These are phyloP conservation scores for Phytopythium vexans DNA, from an alignment of 352 stramenopile species.

Conservation along the genomic window DNA sequence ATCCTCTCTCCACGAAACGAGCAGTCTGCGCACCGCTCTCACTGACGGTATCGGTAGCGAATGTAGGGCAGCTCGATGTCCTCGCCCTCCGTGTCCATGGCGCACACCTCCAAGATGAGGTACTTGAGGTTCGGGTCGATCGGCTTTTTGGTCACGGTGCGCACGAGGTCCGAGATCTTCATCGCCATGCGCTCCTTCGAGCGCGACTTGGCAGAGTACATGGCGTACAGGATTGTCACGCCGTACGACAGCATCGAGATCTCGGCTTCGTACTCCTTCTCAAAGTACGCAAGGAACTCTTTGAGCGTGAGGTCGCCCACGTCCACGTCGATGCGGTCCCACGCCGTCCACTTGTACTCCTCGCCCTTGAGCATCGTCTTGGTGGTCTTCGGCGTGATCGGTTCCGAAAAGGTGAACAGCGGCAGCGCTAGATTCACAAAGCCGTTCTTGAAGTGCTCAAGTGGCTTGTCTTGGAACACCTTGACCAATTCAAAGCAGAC, in stretches of 20 bases:
- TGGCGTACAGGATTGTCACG: constrained; percentile 88
- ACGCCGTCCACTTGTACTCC: constrained; percentile 97
- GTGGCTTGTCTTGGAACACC: constrained; percentile 82
- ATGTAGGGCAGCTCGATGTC: constrained; percentile 97
- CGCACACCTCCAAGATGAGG: constrained; percentile 95
- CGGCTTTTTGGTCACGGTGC: constrained; percentile 95
- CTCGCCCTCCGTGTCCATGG: constrained; percentile 94
- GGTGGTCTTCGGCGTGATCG: constrained; percentile 91
- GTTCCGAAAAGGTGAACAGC: constrained; percentile 98
- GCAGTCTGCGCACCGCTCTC: constrained; percentile 1
- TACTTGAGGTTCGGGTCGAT: constrained; percentile 95
- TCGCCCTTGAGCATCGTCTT: constrained; percentile 93
- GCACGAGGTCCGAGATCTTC: constrained; percentile 95
- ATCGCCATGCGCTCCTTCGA: constrained; percentile 95
- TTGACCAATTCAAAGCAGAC: constrained; percentile 99
- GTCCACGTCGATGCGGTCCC: constrained; percentile 96
- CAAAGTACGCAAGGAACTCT: constrained; percentile 95
- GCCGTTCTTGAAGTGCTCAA: constrained; percentile 97
- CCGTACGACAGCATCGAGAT: constrained; percentile 98
- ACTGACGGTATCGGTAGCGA: constrained; percentile 78
- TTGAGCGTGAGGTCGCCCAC: constrained; percentile 95
- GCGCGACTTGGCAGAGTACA: constrained; percentile 86
- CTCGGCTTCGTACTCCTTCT: constrained; percentile 95
- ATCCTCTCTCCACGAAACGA: too few relatives aligned
- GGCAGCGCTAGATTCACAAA: constrained; percentile 98